A percentile compares a stretch with the other conserved stretches of the same genome.
Conservation (phyloP, 2,329 filamentous ascomycete species). For the Fusarium dimerum region DNA sequence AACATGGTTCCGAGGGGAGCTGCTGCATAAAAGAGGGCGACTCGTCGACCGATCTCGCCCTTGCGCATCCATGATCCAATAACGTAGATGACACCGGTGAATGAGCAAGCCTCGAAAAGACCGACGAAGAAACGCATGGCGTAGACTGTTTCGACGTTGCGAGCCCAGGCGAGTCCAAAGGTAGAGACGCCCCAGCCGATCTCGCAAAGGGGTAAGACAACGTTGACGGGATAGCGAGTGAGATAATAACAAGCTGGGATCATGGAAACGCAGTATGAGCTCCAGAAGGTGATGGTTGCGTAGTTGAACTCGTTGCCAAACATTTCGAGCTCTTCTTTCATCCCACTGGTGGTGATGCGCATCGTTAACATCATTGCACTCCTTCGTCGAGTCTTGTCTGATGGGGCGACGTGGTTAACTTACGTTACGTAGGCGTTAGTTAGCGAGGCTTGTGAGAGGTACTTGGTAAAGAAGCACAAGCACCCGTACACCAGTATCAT, state of each 20-base stretch:
- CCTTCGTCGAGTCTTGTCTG: too few relatives aligned
- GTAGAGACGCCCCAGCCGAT: slow-evolving; percentile 28
- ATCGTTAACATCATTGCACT: neutral
- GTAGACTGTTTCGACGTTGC: slow-evolving; percentile 37
- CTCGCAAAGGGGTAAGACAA: slow-evolving; percentile 37
- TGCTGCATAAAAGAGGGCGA: slow-evolving; percentile 44
- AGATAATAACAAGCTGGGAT: slow-evolving; percentile 34
- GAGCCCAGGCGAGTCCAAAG: slow-evolving; percentile 32
- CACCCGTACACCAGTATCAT: slow-evolving; percentile 41
- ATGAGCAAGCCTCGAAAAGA: slow-evolving; percentile 33
- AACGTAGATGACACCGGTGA: slow-evolving; percentile 39
- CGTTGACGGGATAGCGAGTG: slow-evolving; percentile 23
- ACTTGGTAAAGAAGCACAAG: slow-evolving; percentile 42
- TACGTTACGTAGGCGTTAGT: slow-evolving; percentile 40
- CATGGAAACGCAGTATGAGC: slow-evolving; percentile 42
- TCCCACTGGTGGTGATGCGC: slow-evolving; percentile 1
- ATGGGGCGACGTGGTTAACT: slow-evolving; percentile 21
- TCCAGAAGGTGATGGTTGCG: slow-evolving; percentile 38
- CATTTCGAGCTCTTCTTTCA: slow-evolving; percentile 11
- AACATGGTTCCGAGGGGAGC: slow-evolving; percentile 46
- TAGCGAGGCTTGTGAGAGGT: slow-evolving; percentile 39
- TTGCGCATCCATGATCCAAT: slow-evolving; percentile 46
- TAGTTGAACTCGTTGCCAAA: slow-evolving; percentile 15
- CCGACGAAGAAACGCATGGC: slow-evolving; percentile 45
- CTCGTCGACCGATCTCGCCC: slow-evolving; percentile 37